Conservation (phyloP, 129 eudicot genomes). For the Artemisia annua region DNA sequence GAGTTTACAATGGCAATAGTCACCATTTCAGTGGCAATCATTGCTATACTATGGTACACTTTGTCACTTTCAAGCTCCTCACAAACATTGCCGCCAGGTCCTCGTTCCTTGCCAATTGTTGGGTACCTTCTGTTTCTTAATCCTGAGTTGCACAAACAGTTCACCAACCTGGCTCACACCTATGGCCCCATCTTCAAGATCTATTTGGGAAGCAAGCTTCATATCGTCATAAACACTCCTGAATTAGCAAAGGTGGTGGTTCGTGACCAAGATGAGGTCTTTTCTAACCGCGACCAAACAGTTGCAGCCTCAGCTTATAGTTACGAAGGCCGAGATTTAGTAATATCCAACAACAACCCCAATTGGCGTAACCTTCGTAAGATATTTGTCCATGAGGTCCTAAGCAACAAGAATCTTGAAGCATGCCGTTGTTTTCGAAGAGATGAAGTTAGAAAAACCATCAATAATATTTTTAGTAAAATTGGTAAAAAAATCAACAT, state of each 20-base stretch:
- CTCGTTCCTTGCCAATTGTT: neutral
- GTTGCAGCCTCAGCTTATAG: neutral
- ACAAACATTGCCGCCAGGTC: neutral
- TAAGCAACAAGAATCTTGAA: neutral
- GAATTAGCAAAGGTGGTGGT: neutral
- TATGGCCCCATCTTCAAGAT: neutral
- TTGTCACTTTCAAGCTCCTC: neutral
- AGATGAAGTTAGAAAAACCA: slow-evolving; percentile 2
- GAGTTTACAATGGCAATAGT: neutral
- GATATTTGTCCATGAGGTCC: neutral
- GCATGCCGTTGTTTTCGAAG: neutral
- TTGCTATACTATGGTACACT: neutral
- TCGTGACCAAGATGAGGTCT: slow-evolving; percentile 1
- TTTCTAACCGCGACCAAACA: neutral
- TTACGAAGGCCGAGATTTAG: neutral
- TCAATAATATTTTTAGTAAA: neutral
- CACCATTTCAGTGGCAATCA: neutral
- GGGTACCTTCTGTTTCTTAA: slow-evolving; percentile 4
- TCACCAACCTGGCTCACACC: neutral
- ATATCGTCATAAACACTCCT: neutral
- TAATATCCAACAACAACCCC: neutral
- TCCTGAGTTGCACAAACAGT: neutral
- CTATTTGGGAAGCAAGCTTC: neutral
- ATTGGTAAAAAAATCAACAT: neutral
- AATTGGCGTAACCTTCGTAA: slow-evolving; percentile 1